A percentile compares a stretch with the other conserved stretches of the same genome.
Evolutionary conservation across 768 basidiomycete species (phyloP).

Genomic region (Inosperma sp.): DNA sequence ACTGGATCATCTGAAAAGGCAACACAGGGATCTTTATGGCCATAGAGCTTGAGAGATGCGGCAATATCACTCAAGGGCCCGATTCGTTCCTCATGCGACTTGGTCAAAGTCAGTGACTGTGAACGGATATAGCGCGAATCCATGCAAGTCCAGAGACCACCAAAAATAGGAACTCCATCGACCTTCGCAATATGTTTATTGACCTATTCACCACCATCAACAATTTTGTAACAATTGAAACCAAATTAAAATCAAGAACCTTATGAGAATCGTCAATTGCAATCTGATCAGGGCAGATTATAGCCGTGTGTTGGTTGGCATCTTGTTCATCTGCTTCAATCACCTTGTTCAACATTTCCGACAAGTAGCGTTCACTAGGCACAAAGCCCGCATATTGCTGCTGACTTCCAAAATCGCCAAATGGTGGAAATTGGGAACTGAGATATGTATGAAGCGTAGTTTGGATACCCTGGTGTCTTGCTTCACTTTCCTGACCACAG

Average conservation of each 20-base stretch:
- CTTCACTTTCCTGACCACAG: background rate
- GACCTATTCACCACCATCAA: slow-evolving; percentile 11
- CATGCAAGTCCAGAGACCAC: slow-evolving; percentile 26
- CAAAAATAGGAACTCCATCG: slow-evolving; percentile 19
- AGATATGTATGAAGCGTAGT: background rate
- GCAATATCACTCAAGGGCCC: slow-evolving; percentile 3
- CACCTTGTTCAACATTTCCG: slow-evolving; percentile 21
- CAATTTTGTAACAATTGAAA: background rate
- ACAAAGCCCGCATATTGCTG: slow-evolving; percentile 21
- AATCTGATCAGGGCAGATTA: slow-evolving; percentile 20
- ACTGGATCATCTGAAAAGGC: slow-evolving; percentile 6
- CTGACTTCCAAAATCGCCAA: slow-evolving; percentile 17
- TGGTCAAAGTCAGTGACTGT: slow-evolving; percentile 21
- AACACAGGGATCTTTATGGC: background rate
- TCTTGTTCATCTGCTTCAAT: slow-evolving; percentile 23
- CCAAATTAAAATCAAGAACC: slow-evolving; percentile 11
- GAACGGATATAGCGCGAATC: slow-evolving; percentile 15
- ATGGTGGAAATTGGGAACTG: slow-evolving; percentile 3
- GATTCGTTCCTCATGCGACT: slow-evolving; percentile 17
- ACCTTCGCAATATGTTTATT: slow-evolving; percentile 25
- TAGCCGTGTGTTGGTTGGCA: slow-evolving; percentile 23
- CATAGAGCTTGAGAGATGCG: background rate
- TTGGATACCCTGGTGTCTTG: background rate
- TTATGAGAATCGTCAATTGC: slow-evolving; percentile 24
- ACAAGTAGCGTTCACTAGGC: slow-evolving; percentile 18